phyloP scores from a whole-genome alignment of 2,329 filamentous ascomycete species.

The Exutisphaerella laricina region DNA sequence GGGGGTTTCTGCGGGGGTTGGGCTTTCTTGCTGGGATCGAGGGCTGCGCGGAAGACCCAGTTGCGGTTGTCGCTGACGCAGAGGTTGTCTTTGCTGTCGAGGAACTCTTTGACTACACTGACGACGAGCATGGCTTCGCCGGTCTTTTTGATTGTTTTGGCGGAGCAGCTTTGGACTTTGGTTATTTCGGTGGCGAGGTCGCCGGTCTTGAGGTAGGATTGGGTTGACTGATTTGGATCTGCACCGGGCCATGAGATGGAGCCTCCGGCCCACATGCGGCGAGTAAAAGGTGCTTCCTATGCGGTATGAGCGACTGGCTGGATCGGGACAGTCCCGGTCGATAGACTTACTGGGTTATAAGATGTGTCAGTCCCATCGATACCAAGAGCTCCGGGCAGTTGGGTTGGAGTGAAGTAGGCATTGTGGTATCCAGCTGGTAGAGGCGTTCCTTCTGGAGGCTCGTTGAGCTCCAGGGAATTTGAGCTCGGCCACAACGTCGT shows the following conservation, averaged over 20 bases:
- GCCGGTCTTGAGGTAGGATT: slow-evolving; percentile 9
- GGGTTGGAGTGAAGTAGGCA: slow-evolving; percentile 14
- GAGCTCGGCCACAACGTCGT: slow-evolving; percentile 9
- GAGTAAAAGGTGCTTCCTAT: slow-evolving; percentile 13
- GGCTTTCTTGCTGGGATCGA: slow-evolving; percentile 10
- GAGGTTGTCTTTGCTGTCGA: slow-evolving; percentile 7
- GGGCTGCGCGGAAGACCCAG: slow-evolving; percentile 15
- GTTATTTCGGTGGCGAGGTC: slow-evolving; percentile 11
- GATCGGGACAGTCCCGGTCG: background rate
- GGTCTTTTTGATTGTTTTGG: slow-evolving; percentile 12
- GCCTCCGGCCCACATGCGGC: slow-evolving; percentile 16
- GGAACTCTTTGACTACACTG: slow-evolving; percentile 13
- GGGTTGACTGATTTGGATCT: background rate
- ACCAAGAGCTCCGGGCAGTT: slow-evolving; percentile 7
- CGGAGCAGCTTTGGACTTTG: slow-evolving; percentile 9
- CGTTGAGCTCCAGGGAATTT: slow-evolving; percentile 4
- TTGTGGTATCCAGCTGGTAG: slow-evolving; percentile 16
- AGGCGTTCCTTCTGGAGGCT: slow-evolving; percentile 12
- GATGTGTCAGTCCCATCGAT: slow-evolving; percentile 17
- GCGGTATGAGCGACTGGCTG: background rate
- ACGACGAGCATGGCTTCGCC: slow-evolving; percentile 13
- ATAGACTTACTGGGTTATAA: slow-evolving; percentile 10
- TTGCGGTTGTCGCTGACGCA: slow-evolving; percentile 11
- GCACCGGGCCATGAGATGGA: slow-evolving; percentile 10
- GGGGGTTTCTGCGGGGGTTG: slow-evolving; percentile 8